A percentile compares a stretch with the other conserved stretches of the same genome.
phyloP scores from a whole-genome alignment of 495 filamentous ascomycete genomes.

The Amphirosellinia nigrospora region DNA sequence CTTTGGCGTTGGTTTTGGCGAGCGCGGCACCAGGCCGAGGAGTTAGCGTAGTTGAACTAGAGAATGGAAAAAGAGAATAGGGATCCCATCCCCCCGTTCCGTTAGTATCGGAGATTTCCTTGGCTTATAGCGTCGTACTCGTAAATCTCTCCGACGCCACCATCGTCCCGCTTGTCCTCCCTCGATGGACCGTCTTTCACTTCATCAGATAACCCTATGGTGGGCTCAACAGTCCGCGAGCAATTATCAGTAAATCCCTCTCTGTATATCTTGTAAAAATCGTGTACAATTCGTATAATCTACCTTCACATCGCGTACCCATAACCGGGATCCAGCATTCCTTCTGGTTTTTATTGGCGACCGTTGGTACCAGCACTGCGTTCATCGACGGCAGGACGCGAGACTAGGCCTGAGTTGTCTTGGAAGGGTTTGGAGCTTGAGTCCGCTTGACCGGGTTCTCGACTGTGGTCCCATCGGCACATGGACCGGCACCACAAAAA shows the following conservation, averaged over 20 bases:
- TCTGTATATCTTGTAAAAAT: neutral
- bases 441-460: constrained; percentile 17
- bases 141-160: constrained; percentile 21
- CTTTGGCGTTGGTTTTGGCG: constrained; percentile 3
- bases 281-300: neutral
- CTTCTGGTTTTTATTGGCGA: constrained; percentile 13
- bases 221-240: neutral
- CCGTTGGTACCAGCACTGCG: constrained; percentile 18
- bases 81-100: neutral
- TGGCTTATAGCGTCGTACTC: constrained; percentile 19
- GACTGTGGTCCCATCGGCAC: constrained; percentile 23
- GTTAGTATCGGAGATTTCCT: constrained; percentile 26
- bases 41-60: constrained; percentile 9
- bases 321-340: constrained; percentile 5
- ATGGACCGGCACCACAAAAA: constrained; percentile 28
- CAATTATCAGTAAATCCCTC: constrained; percentile 7
- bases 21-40: neutral
- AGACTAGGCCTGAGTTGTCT: constrained; percentile 21
- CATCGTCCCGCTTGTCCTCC: constrained; percentile 3
- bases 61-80: constrained; percentile 14
- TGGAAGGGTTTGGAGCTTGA: constrained; percentile 23
- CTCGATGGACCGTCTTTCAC: constrained; percentile 6
- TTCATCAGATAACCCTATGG: neutral
- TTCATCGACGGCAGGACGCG: constrained; percentile 19
- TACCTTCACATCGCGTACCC: neutral